Evolutionary conservation across 2,329 filamentous ascomycete genomes (phyloP), one percentile per base, ranked within the genome.

Genomic region (Monilinia polystroma): DNA sequence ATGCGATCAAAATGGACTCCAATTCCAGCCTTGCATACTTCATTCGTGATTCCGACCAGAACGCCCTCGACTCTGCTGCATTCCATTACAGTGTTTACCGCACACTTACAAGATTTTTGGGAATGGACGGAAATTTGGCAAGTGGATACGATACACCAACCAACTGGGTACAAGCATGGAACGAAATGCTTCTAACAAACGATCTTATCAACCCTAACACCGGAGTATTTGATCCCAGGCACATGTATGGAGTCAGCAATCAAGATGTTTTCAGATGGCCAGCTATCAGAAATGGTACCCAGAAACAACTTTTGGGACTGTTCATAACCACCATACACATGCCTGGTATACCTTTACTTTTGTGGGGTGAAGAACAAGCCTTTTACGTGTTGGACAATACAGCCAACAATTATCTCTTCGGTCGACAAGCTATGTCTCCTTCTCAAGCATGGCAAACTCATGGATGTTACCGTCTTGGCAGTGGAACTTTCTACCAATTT

Each of bases 221-320:
- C 2, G 85, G 85, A 43, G 75, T 83, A 64, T 86, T 87, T 68
- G 87, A 89, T 70, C 87, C 87, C 4, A 81, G 87, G 1, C 86
- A 89, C 73, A 83, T 89, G 81, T 88, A 84, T 72, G 87, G 86
- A 59, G 82, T 83, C 2, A 87, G 85, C 8, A 89, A 89, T 72
- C 87, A 89, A 76, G 87, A 89, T 73, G 85, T 89, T 10, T 85
- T 89, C 71, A 81, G 86, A 47, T 89, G 86, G 86, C 86, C 86
- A 11, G 81, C 84, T 12, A 78, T 89, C 32, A 78, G 79, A 49
- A 81, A 85, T 67, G 86, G 86, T 4, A 83, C 83, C 0, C 79
- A 87, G 71, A 80, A 84, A 55, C 83, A 85, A 73, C 77, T 88
- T 8, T 76, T 88, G 5, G 86, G 81, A 6, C 78, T 84, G 20